Percentiles rank a stretch among this genome's conserved stretches.
These are phyloP conservation scores for Myxozyma neotropica DNA, from an alignment of 805 yeast genomes.

Conservation along the genomic window DNA sequence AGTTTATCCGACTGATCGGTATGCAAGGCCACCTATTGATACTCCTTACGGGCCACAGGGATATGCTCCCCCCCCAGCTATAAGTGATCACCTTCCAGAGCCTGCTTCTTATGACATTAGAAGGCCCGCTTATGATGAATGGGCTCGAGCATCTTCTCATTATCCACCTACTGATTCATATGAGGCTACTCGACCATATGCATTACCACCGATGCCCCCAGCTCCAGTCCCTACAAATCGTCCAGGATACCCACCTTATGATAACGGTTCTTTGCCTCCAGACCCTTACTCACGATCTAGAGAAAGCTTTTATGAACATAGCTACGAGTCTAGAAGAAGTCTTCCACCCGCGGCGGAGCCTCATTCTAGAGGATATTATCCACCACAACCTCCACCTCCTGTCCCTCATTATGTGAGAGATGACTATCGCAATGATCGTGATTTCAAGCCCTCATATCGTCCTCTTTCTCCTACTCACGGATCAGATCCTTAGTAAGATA, in stretches of 20 bases:
- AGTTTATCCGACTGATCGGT: background rate
- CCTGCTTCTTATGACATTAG: background rate
- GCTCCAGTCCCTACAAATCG: slow-evolving; percentile 11
- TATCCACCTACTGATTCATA: background rate
- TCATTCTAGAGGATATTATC: slow-evolving; percentile 9
- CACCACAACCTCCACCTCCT: background rate
- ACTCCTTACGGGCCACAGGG: background rate
- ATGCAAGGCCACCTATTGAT: background rate
- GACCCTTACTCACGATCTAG: slow-evolving; percentile 26
- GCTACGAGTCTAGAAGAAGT: background rate
- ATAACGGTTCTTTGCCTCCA: slow-evolving; percentile 14
- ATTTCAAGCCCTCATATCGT: background rate
- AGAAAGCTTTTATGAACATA: slow-evolving; percentile 5
- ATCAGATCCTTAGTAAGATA: slow-evolving; percentile 1
- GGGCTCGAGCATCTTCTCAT: background rate
- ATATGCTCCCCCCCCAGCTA: background rate
- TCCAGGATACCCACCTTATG: slow-evolving; percentile 13
- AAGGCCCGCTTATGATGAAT: background rate
- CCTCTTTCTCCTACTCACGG: slow-evolving; percentile 5
- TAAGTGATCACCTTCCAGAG: background rate
- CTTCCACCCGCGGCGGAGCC: slow-evolving; percentile 6
- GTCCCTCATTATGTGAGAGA: background rate
- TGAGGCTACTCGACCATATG: background rate
- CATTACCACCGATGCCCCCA: slow-evolving; percentile 6
- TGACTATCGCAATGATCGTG: slow-evolving; percentile 4